Percentiles rank a stretch among this genome's conserved stretches.
Evolutionary conservation across 1,284 basidiomycete genomes (phyloP).

Genomic region (Paramarasmius palmivorus): DNA sequence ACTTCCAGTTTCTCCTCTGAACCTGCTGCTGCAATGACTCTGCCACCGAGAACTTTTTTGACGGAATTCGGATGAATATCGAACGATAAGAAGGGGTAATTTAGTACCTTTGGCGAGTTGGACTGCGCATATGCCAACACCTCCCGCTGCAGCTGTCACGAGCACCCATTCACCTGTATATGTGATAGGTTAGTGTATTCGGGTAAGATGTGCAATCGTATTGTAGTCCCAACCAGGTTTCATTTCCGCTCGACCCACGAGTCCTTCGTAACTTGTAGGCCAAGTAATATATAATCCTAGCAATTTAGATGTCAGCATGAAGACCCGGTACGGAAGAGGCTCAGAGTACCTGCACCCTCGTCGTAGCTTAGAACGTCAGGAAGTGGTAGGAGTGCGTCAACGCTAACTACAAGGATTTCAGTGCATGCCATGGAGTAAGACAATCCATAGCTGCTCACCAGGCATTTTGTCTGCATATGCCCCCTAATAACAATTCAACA

Average conservation of each 20-base stretch:
- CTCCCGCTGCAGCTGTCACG: conserved; percentile 87
- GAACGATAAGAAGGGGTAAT: neutral
- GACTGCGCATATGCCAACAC: conserved; percentile 89
- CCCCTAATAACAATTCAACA: conserved; percentile 49
- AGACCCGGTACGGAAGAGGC: conserved; percentile 1
- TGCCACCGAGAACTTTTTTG: conserved; percentile 65
- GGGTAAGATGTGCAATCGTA: conserved; percentile 1
- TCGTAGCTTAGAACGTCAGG: conserved; percentile 21
- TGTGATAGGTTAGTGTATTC: conserved; percentile 14
- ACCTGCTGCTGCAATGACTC: conserved; percentile 79
- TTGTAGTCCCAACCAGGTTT: conserved; percentile 60
- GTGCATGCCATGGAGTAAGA: conserved; percentile 22
- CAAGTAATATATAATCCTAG: conserved; percentile 78
- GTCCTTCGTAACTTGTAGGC: conserved; percentile 87
- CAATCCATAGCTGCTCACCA: neutral
- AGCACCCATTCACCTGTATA: conserved; percentile 81
- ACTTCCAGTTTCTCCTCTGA: conserved; percentile 70
- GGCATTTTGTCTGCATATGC: conserved; percentile 76
- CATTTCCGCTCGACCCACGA: conserved; percentile 82
- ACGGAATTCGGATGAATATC: conserved; percentile 1
- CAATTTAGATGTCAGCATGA: neutral
- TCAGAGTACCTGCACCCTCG: conserved; percentile 18
- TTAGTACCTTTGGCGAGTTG: conserved; percentile 82
- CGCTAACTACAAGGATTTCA: conserved; percentile 34
- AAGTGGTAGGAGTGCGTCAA: conserved; percentile 16